These are phyloP conservation scores for Talaromyces marneffei DNA, from an alignment of 2,329 filamentous ascomycete species.

Conservation along the genomic window DNA sequence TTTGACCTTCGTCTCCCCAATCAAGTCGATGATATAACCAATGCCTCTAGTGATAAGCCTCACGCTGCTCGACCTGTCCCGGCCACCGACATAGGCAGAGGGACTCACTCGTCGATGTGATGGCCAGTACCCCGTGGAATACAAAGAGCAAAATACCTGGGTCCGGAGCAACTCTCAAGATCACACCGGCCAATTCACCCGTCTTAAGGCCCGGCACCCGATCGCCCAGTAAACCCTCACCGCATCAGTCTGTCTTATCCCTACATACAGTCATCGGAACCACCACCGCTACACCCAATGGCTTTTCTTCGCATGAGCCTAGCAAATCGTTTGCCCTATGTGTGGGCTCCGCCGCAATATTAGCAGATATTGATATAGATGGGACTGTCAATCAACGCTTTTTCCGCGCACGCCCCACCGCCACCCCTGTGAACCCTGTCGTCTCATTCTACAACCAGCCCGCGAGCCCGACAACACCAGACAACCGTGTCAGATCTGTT, in stretches of 20 bases:
- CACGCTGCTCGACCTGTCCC: constrained; percentile 5
- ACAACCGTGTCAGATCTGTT: constrained; percentile 54
- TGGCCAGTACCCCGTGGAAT: constrained; percentile 33
- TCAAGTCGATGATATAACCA: not conserved
- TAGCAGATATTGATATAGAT: constrained; percentile 70
- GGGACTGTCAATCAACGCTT: constrained; percentile 68
- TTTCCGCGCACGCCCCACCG: constrained; percentile 73
- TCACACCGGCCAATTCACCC: constrained; percentile 73
- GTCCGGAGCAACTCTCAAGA: constrained; percentile 47
- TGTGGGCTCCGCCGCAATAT: constrained; percentile 86
- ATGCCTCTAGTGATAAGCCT: constrained; percentile 7
- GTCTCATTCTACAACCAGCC: constrained; percentile 49
- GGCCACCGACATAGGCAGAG: constrained; percentile 13
- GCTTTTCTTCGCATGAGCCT: constrained; percentile 73
- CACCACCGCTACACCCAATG: constrained; percentile 75
- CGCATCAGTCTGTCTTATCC: constrained; percentile 51
- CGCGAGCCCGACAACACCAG: constrained; percentile 53
- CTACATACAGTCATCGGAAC: constrained; percentile 85
- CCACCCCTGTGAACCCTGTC: constrained; percentile 61
- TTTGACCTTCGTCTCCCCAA: too few species aligned
- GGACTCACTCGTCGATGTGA: constrained; percentile 24
- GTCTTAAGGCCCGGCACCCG: constrained; percentile 57
- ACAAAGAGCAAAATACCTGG: constrained; percentile 32
- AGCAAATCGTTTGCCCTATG: constrained; percentile 75
- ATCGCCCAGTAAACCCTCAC: constrained; percentile 52